Conservation (phyloP, 2,329 filamentous ascomycete genomes). For the Chalara sp. region DNA sequence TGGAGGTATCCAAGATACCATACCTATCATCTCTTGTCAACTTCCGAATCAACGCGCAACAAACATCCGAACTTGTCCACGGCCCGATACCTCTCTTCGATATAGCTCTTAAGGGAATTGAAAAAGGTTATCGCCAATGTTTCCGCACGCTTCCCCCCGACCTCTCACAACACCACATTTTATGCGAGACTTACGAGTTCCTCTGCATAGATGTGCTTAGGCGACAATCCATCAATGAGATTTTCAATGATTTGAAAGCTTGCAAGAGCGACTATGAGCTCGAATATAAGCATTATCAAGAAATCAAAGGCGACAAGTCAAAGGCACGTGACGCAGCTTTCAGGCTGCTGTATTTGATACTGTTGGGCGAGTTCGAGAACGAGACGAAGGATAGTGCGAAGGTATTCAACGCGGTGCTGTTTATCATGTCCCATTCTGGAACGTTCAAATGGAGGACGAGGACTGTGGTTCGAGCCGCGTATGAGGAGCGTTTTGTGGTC, state of each 20-base stretch:
- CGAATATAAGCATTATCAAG: constrained; percentile 6
- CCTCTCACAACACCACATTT: constrained; percentile 16
- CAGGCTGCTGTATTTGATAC: constrained; percentile 17
- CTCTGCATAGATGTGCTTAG: constrained; percentile 17
- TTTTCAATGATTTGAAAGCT: constrained; percentile 18
- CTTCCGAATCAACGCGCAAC: not conserved
- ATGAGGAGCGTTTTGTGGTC: constrained; percentile 19
- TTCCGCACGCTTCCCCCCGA: constrained; percentile 19
- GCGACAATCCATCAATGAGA: constrained; percentile 15
- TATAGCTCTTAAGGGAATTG: constrained; percentile 10
- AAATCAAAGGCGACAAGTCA: constrained; percentile 4
- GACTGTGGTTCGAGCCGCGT: constrained; percentile 16
- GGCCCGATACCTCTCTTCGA: constrained; percentile 5
- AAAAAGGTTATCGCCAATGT: constrained; percentile 18
- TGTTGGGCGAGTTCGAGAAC: constrained; percentile 14
- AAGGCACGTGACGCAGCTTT: constrained; percentile 22
- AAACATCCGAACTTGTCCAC: not conserved
- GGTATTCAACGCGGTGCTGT: constrained; percentile 18
- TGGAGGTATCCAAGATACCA: not conserved
- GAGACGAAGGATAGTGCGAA: constrained; percentile 13
- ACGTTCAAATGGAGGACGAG: constrained; percentile 22
- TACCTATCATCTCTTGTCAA: not conserved
- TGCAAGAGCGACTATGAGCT: constrained; percentile 14
- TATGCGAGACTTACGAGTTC: constrained; percentile 22
- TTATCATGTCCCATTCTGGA: constrained; percentile 16